Conservation (phyloP, 768 basidiomycete species). For the Rhizopogon vulgaris region DNA sequence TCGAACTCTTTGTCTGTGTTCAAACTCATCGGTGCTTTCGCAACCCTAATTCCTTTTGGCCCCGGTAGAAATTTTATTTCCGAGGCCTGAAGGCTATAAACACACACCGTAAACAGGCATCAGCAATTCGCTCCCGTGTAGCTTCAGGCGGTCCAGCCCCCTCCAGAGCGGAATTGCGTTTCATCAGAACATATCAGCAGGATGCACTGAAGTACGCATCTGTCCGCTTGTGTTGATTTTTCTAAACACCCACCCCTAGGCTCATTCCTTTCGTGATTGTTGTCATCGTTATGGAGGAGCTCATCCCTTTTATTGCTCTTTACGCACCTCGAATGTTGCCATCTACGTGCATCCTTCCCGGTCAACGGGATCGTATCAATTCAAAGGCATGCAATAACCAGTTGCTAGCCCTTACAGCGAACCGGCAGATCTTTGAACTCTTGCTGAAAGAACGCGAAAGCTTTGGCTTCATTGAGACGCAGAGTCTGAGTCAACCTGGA, state of each 20-base stretch:
- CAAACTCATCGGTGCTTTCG: not conserved
- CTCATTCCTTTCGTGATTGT: conserved; percentile 76
- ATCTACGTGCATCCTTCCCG: conserved; percentile 80
- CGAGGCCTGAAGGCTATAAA: conserved; percentile 70
- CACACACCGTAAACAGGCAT: conserved; percentile 49
- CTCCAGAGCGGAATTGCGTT: conserved; percentile 62
- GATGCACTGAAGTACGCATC: conserved; percentile 63
- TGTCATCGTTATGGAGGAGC: conserved; percentile 70
- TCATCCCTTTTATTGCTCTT: conserved; percentile 78
- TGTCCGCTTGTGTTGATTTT: not conserved
- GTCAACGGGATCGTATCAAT: conserved; percentile 65
- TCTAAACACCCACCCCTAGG: conserved; percentile 24
- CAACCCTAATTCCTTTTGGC: conserved; percentile 1
- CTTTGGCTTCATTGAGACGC: conserved; percentile 21
- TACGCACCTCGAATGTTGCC: conserved; percentile 83
- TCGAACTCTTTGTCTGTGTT: conserved; percentile 39
- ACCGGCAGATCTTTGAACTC: conserved; percentile 32
- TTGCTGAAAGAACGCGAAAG: conserved; percentile 26
- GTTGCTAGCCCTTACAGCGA: conserved; percentile 32
- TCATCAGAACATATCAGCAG: conserved; percentile 58
- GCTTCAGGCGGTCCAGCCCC: conserved; percentile 54
- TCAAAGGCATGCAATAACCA: conserved; percentile 43
- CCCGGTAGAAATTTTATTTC: conserved; percentile 73
- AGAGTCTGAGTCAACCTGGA: conserved; percentile 15
- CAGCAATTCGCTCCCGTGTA: conserved; percentile 50